Conservation (phyloP, 2,329 filamentous ascomycete genomes). For the Lizonia empirigonia region DNA sequence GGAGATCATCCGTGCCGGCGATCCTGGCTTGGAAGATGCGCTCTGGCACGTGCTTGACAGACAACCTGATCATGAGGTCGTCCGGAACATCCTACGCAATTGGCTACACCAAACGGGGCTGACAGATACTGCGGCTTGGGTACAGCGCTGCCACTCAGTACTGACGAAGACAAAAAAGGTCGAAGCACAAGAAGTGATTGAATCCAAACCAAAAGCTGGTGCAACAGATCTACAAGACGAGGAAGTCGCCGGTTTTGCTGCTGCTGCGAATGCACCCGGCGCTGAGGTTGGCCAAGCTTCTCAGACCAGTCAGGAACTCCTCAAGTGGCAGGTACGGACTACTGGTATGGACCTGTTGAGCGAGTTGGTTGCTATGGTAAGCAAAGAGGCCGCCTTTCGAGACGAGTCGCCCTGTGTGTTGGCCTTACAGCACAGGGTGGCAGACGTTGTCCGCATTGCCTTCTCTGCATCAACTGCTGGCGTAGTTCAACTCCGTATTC, state of each 20-base stretch:
- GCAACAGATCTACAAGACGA: constrained; percentile 89
- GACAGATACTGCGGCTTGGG: constrained; percentile 79
- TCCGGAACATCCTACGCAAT: constrained; percentile 86
- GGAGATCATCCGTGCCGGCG: constrained; percentile 77
- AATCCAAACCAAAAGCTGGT: constrained; percentile 55
- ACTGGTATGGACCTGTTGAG: constrained; percentile 90
- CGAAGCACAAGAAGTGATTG: constrained; percentile 58
- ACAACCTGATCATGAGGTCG: constrained; percentile 73
- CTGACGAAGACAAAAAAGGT: constrained; percentile 84
- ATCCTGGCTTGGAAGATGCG: constrained; percentile 82
- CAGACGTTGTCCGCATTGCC: constrained; percentile 93
- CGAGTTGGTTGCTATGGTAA: constrained; percentile 79
- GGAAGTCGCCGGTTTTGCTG: constrained; percentile 93
- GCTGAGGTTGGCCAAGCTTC: constrained; percentile 49
- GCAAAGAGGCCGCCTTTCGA: constrained; percentile 77
- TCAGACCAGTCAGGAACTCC: constrained; percentile 73
- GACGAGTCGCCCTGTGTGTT: constrained; percentile 78
- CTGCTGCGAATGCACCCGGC: constrained; percentile 65
- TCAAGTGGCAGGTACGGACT: constrained; percentile 93
- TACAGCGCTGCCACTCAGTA: constrained; percentile 84
- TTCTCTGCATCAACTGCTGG: constrained; percentile 96
- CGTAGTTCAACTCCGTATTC: constrained; percentile 86
- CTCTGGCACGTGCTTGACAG: constrained; percentile 89
- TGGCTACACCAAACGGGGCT: constrained; percentile 93
- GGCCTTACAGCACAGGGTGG: constrained; percentile 80